Evolutionary conservation across 306 rosid genomes (phyloP), one percentile per base, ranked within the genome.

Genomic region (Cercis canadensis): DNA sequence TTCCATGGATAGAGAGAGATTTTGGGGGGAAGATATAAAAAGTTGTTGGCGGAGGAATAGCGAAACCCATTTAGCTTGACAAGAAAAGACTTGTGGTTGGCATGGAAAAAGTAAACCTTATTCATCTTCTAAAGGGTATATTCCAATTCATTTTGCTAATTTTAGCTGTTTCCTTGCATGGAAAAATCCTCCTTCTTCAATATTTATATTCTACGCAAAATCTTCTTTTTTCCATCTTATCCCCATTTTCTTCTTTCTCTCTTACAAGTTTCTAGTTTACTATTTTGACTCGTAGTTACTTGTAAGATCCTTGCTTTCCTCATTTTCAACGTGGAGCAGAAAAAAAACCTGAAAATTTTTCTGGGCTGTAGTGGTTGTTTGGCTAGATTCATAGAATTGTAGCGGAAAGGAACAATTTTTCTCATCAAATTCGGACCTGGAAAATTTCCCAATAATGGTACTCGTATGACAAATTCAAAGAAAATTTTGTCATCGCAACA

Each of bases 21-120:
- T 55, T 69, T 43, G 65, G 54, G 62, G 65, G 74, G 59, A 69
- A 67, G 12, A 40, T 7, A 45, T 70, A 9, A 4, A 51, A 50
- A 39, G 7, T 47, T 64, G 11, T 3, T 7, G 4, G 16, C 21
- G n/a, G n/a, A n/a, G n/a, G n/a, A 33, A 41, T 13, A 52, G 62
- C 44, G 44, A 60, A 19, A 36, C 46, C 33, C 63, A 7, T 3
- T 34, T 4, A 34, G 7, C 5, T 4, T 3, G 4, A 19, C 15
- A 11, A 15, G 16, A 8, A 21, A 5, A 65, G 9, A 5, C 43
- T 19, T 12, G 44, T 14, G 44, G 63, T 57, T 14, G 0, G 18
- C 66, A n/a, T n/a, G 50, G 55, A 43, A 55, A n/a, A 9, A 41
- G 62, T 57, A 37, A 57, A 11, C 68, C 61, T 40, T 46, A n/a